phyloP scores from a whole-genome alignment of 768 basidiomycete genomes.

The Naematelia encephala region DNA sequence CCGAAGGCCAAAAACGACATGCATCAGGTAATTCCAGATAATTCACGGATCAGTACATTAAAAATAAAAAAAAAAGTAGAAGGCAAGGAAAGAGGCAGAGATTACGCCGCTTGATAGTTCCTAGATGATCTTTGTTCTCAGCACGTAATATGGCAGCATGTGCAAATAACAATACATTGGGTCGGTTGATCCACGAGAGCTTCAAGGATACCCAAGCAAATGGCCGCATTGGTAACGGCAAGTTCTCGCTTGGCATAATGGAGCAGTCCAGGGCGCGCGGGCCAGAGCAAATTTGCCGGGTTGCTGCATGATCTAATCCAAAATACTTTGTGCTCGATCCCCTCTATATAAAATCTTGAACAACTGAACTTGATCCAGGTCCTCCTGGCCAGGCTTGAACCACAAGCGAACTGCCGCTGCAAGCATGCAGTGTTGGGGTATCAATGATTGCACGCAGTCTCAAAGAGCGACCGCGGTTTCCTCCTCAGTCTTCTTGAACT shows the following conservation, averaged over 20 bases:
- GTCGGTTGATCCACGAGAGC: not conserved
- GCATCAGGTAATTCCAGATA: too few relatives aligned
- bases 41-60: too few relatives aligned
- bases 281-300: too few relatives aligned
- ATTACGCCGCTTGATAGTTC: not conserved
- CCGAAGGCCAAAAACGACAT: too few relatives aligned
- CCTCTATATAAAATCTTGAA: too few relatives aligned
- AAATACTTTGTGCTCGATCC: too few relatives aligned
- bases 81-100: not conserved
- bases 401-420: too few relatives aligned
- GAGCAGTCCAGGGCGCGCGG: not conserved
- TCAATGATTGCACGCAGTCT: not conserved
- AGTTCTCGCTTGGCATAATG: not conserved
- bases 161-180: not conserved
- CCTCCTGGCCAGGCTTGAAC: too few relatives aligned
- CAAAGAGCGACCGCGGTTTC: not conserved
- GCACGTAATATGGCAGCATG: not conserved
- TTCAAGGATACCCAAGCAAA: not conserved
- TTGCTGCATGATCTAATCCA: too few relatives aligned
- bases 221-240: not conserved
- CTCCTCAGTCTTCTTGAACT: not conserved
- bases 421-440: too few relatives aligned
- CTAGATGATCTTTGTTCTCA: not conserved
- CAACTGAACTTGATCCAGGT: too few relatives aligned
- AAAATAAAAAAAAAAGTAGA: too few relatives aligned